Evolutionary conservation across 495 filamentous ascomycete species (phyloP).

Genomic region (Lophiostoma macrostomum): DNA sequence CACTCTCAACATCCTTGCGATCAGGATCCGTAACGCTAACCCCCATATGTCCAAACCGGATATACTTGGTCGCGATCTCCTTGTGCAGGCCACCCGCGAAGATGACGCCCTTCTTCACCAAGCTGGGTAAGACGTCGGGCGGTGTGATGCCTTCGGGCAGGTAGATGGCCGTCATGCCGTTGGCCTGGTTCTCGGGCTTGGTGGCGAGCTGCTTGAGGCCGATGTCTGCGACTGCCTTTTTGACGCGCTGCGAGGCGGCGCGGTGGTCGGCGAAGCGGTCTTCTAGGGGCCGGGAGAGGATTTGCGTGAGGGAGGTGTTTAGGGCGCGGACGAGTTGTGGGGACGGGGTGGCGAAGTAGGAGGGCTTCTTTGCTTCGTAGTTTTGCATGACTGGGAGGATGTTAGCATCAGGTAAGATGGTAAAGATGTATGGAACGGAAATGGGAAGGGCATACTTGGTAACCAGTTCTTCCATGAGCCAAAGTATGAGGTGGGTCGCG

Average conservation of each 20-base stretch:
- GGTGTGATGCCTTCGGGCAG: constrained; percentile 78
- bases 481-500: constrained; percentile 81
- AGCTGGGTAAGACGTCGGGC: constrained; percentile 76
- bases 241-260: constrained; percentile 73
- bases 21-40: constrained; percentile 73
- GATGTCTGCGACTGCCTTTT: constrained; percentile 71
- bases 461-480: constrained; percentile 96
- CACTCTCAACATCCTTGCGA: constrained; percentile 73
- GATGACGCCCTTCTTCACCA: constrained; percentile 86
- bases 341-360: constrained; percentile 94
- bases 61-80: constrained; percentile 68
- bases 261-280: constrained; percentile 79
- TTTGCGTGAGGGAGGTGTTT: constrained; percentile 87
- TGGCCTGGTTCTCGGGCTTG: constrained; percentile 85
- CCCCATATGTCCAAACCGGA: constrained; percentile 91
- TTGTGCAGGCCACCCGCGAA: constrained; percentile 96
- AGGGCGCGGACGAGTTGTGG: constrained; percentile 93
- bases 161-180: constrained; percentile 97
- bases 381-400: constrained; percentile 80
- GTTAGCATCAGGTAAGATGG: constrained; percentile 11
- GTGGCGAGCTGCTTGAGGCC: constrained; percentile 82
- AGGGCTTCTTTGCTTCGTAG: constrained; percentile 94
- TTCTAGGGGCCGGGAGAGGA: constrained; percentile 70
- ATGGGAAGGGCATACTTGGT: constrained; percentile 57
- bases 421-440: neutral